phyloP scores from a whole-genome alignment of 352 stramenopile species.

The Plasmopara viticola region DNA sequence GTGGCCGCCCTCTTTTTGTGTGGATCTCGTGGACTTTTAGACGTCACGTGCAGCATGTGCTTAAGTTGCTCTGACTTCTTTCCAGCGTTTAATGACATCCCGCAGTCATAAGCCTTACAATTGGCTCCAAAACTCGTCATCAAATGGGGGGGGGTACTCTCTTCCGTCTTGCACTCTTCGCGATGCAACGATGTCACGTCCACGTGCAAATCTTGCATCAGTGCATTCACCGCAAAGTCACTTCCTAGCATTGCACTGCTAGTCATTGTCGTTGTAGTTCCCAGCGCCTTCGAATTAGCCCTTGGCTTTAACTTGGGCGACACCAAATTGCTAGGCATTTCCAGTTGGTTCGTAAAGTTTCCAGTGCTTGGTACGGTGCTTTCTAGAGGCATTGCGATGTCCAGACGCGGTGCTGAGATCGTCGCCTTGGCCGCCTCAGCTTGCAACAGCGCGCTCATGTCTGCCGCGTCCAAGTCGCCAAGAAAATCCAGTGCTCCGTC shows the following conservation, averaged over 20 bases:
- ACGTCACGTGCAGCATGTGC: constrained; percentile 20
- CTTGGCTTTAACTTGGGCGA: constrained; percentile 13
- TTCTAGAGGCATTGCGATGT: background rate
- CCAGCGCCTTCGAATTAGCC: constrained; percentile 8
- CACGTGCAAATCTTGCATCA: constrained; percentile 51
- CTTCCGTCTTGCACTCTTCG: constrained; percentile 51
- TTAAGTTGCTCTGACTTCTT: constrained; percentile 5
- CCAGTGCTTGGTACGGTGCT: constrained; percentile 1
- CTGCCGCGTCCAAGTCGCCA: constrained; percentile 36
- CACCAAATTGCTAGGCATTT: constrained; percentile 27
- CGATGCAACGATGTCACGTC: constrained; percentile 26
- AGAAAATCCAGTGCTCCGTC: constrained; percentile 52
- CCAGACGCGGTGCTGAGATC: constrained; percentile 1
- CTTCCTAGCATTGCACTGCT: constrained; percentile 23
- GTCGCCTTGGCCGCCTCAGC: constrained; percentile 17
- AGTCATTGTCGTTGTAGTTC: constrained; percentile 1
- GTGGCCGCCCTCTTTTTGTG: constrained; percentile 13
- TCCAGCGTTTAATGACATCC: constrained; percentile 1
- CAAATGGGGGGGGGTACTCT: constrained; percentile 37
- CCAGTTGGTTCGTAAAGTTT: constrained; percentile 22
- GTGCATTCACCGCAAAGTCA: constrained; percentile 34
- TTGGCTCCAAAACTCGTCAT: constrained; percentile 9
- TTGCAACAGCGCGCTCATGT: constrained; percentile 48
- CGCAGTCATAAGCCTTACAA: background rate
- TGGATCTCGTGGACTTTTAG: constrained; percentile 21